Percentiles rank a stretch among this genome's conserved stretches.
phyloP scores from a whole-genome alignment of 768 basidiomycete species.

The Calvatia gigantea region DNA sequence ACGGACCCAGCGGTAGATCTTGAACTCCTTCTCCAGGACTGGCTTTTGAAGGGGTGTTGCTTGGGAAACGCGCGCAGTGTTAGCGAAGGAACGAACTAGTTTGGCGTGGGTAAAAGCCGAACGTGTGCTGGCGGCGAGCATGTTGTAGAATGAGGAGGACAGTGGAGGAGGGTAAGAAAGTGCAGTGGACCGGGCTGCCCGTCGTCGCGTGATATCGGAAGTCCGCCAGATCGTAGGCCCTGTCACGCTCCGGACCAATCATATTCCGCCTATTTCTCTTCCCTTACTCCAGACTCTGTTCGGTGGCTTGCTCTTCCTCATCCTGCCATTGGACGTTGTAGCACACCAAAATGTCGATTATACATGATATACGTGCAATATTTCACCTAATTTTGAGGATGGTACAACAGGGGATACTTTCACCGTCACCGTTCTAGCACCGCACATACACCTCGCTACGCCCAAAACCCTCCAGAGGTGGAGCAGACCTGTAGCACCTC shows the following conservation, averaged over 20 bases:
- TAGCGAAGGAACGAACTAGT: constrained; percentile 17
- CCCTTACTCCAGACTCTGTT: background rate
- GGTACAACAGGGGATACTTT: background rate
- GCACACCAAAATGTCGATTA: background rate
- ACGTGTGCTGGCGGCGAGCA: constrained; percentile 12
- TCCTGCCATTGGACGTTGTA: background rate
- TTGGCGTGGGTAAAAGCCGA: constrained; percentile 10
- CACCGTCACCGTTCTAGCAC: background rate
- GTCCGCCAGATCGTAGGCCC: constrained; percentile 7
- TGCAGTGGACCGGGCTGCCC: constrained; percentile 9
- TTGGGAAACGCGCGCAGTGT: constrained; percentile 23
- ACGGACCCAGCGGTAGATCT: constrained; percentile 97
- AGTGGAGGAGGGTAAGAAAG: constrained; percentile 6
- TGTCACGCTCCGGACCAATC: constrained; percentile 16
- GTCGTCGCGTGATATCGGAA: constrained; percentile 21
- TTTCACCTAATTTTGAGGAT: background rate
- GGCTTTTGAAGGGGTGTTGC: constrained; percentile 63
- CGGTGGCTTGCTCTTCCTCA: background rate
- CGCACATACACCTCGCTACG: background rate
- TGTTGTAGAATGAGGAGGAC: constrained; percentile 10
- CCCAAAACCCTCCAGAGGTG: background rate
- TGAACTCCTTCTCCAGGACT: constrained; percentile 86
- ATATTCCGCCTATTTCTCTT: constrained; percentile 15
- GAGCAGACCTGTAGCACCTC: too few relatives aligned
- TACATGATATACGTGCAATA: background rate